A percentile compares a stretch with the other conserved stretches of the same genome.
These are phyloP conservation scores for Larix sibirica DNA, from an alignment of 83 land plant species.

Conservation along the genomic window DNA sequence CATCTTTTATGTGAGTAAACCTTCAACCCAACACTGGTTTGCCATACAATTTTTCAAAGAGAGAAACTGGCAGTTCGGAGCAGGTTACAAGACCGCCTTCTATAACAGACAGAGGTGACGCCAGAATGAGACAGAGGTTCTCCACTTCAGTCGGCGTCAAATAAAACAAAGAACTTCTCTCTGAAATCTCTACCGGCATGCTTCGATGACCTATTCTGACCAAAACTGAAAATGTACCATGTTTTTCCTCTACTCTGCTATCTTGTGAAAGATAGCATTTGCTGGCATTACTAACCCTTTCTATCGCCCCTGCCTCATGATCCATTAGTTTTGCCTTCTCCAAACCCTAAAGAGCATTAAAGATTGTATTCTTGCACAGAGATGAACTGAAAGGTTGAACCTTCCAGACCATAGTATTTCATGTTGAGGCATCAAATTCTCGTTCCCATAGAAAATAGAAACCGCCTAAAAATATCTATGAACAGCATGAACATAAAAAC, in stretches of 20 bases:
- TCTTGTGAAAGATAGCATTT: background rate
- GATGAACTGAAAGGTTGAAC: background rate
- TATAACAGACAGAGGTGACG: constrained; percentile 23
- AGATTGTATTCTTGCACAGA: background rate
- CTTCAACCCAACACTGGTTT: too few species aligned
- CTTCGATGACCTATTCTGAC: constrained; percentile 22
- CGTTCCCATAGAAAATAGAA: too few species aligned
- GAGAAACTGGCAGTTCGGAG: background rate
- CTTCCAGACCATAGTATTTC: too few species aligned
- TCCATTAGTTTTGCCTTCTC: background rate
- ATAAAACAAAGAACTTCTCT: constrained; percentile 5
- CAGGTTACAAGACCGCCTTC: constrained; percentile 10
- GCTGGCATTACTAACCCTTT: background rate
- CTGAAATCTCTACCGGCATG: constrained; percentile 16
- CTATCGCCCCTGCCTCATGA: background rate
- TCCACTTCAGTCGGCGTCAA: constrained; percentile 18
- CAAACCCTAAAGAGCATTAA: background rate
- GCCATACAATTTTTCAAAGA: background rate
- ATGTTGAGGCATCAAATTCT: too few species aligned
- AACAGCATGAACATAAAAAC: too few species aligned
- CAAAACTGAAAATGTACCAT: constrained; percentile 14
- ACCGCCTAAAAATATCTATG: too few species aligned
- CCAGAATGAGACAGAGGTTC: constrained; percentile 21
- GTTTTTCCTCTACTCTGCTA: constrained; percentile 4
- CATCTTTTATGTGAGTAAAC: too few species aligned